These are phyloP conservation scores for Cyclostephanos invisitatus DNA, from an alignment of 108 stramenopile genomes.

Conservation along the genomic window DNA sequence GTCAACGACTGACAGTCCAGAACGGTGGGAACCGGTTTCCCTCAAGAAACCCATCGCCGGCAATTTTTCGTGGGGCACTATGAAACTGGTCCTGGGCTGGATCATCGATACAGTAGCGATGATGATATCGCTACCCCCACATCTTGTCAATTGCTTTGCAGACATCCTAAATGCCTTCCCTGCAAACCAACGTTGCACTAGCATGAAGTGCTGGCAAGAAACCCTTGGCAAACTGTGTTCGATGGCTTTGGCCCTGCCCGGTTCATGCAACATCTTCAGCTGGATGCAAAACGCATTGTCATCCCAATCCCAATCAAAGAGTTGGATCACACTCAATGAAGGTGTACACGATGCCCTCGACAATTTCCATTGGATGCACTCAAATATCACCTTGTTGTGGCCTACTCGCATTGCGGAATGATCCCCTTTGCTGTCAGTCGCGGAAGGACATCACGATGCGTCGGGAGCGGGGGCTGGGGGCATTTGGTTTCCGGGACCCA, in stretches of 20 bases:
- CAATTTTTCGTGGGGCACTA: no score
- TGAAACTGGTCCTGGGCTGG: no score
- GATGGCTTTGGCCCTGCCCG: constrained; percentile 20
- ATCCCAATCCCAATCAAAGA: background rate
- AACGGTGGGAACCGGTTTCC: constrained; percentile 10
- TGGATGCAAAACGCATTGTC: constrained; percentile 19
- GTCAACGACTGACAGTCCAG: background rate
- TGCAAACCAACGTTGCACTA: background rate
- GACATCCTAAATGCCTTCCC: constrained; percentile 9
- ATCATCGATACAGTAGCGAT: constrained; percentile 40
- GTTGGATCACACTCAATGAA: constrained; percentile 10
- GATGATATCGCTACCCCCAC: constrained; percentile 17
- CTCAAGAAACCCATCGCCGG: constrained; percentile 42
- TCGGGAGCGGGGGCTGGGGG: no score
- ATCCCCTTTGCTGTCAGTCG: no score
- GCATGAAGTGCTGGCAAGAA: constrained; percentile 2
- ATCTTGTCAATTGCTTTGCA: constrained; percentile 7
- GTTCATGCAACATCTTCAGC: constrained; percentile 25
- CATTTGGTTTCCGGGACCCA: no score
- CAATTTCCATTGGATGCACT: constrained; percentile 37
- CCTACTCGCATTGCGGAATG: constrained; percentile 52
- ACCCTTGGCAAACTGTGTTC: constrained; percentile 13
- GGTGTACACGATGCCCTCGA: constrained; percentile 32
- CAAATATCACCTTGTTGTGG: constrained; percentile 1
- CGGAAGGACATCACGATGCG: no score